A percentile compares a stretch with the other conserved stretches of the same genome.
phyloP scores from a whole-genome alignment of 257 asterid genomes.

The Fraxinus americana region DNA sequence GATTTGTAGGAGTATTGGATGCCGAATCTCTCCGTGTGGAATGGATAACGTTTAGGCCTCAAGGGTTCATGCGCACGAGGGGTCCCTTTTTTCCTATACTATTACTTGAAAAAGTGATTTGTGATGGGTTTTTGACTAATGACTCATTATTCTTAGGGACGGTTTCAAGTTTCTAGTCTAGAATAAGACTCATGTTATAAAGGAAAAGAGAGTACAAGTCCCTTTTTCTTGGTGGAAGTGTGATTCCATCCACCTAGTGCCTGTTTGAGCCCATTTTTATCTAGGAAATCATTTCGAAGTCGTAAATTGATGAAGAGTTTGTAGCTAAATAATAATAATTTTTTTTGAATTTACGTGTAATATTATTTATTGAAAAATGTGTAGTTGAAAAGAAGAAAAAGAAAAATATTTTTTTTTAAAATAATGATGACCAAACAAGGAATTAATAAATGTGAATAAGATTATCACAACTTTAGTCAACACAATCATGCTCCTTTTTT shows the following conservation, averaged over 20 bases:
- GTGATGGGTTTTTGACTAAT: slow-evolving; percentile 22
- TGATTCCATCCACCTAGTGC: slow-evolving; percentile 38
- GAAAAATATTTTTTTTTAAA: no score
- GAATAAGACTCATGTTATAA: no score
- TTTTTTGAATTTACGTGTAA: no score
- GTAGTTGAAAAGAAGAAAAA: no score
- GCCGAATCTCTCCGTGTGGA: slow-evolving; percentile 32
- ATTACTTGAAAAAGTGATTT: slow-evolving; percentile 5
- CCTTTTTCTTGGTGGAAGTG: slow-evolving; percentile 50
- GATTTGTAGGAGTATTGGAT: slow-evolving; percentile 17
- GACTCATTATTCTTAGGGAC: slow-evolving; percentile 22
- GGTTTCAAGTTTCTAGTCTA: neutral
- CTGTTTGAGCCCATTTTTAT: no score
- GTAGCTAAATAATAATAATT: no score
- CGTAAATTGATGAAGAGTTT: no score
- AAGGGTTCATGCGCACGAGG: slow-evolving; percentile 29
- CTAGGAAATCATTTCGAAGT: no score
- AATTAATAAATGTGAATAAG: neutral
- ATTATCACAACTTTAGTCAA: slow-evolving; percentile 4
- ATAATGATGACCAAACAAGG: no score
- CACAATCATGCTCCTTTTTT: slow-evolving; percentile 8
- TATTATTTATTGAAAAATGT: no score
- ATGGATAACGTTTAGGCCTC: slow-evolving; percentile 17
- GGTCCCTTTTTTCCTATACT: neutral
- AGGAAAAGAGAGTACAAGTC: slow-evolving; percentile 10